phyloP scores from a whole-genome alignment of 352 stramenopile species.

The Globisporangium carolinianum region DNA sequence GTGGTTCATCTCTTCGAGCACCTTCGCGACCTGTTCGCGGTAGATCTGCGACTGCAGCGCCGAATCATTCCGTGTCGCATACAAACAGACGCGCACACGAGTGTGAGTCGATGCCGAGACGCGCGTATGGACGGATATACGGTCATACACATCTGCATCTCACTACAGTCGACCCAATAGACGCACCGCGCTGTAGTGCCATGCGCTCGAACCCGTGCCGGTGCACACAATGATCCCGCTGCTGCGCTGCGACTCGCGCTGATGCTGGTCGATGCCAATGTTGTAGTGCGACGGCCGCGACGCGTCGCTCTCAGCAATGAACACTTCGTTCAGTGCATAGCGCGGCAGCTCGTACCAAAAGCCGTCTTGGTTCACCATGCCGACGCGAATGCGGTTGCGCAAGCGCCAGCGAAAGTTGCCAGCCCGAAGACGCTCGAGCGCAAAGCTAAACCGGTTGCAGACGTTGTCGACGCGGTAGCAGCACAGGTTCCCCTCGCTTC shows the following conservation, averaged over 20 bases:
- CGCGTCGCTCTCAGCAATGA: constrained; percentile 83
- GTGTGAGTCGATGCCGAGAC: background rate
- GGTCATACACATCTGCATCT: background rate
- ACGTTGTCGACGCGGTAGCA: constrained; percentile 83
- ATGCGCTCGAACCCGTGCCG: constrained; percentile 82
- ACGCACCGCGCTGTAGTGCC: constrained; percentile 81
- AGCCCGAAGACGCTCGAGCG: constrained; percentile 54
- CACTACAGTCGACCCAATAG: background rate
- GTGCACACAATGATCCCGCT: constrained; percentile 86
- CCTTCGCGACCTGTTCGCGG: constrained; percentile 77
- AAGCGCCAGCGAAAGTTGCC: constrained; percentile 78
- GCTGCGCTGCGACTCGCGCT: constrained; percentile 83
- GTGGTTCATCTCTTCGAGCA: constrained; percentile 79
- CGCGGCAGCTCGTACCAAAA: constrained; percentile 83
- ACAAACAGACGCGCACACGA: constrained; percentile 9
- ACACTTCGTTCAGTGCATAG: constrained; percentile 86
- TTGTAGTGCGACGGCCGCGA: constrained; percentile 85
- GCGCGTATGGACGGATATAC: too few relatives aligned
- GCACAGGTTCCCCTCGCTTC: constrained; percentile 83
- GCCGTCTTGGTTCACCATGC: constrained; percentile 86
- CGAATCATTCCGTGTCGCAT: background rate
- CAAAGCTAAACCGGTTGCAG: constrained; percentile 60
- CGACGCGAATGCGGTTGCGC: constrained; percentile 78
- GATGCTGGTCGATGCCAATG: constrained; percentile 84
- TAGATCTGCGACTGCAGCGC: constrained; percentile 71